Base-by-base conservation (phyloP, 78 protist genomes). In the Cavenderia fasciculata region DNA sequence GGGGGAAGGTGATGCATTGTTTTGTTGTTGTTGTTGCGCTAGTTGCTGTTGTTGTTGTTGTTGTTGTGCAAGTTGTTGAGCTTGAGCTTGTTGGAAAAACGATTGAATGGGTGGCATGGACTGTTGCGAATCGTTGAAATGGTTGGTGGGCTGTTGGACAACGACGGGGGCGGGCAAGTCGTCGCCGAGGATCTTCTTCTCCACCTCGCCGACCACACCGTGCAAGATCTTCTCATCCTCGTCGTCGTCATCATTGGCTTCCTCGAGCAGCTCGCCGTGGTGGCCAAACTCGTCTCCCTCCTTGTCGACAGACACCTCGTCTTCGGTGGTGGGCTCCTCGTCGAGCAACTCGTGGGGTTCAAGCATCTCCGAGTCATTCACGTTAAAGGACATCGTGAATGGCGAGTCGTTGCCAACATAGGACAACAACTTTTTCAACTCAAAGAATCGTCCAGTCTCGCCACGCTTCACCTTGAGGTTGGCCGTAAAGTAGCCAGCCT, bases 401-500 rank as follows among this genome's bases (percentile, higher is more conserved):
- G 87, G 87, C 2, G 70, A 10, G 12, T 41, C 61, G 14, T 63
- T 38, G 40, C 46, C 56, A n/a, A 29, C 36, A 12, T 38, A 31
- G 11, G 25, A 7, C 61, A 82, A 57, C 31, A 82, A 21, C 36
- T 68, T 65, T 43, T 56, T 65, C 19, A 82, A 69, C 23, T 82
- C 78, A n/a, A 82, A 40, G 57, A 82, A 82, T 6, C 2, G n/a
- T 25, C 90, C 63, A 36, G 65, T 78, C 47, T 63, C 72, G 8
- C 79, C 90, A 33, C 71, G 34, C 59, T 68, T 82, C 4, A 82
- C 78, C 46, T 66, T 41, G 8, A 82, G 61, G 44, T 44, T 41
- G 27, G 76, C 47, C 29, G 76, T 33, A 33, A 82, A 82, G 44
- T 82, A 82, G 25, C 90, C 90, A 11, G 90, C 90, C 29, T 68